Conservation (phyloP, 306 rosid species). For the Vigna reflexopilosa region DNA sequence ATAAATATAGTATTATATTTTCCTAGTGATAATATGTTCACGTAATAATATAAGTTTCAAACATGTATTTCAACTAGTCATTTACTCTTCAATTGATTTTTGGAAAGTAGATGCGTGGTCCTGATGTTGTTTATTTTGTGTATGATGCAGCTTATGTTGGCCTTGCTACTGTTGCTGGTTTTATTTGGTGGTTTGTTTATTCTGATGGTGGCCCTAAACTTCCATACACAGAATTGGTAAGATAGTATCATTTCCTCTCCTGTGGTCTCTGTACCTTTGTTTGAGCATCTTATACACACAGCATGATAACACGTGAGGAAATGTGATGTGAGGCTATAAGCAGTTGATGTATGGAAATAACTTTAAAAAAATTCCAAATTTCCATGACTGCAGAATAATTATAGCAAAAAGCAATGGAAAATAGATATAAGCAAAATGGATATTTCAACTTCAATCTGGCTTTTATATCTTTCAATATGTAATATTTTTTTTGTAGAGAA, state of each 20-base stretch:
- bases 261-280: constrained; percentile 29
- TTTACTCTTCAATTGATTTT: constrained; percentile 33
- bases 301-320: constrained; percentile 32
- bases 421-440: constrained; percentile 30
- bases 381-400: background rate
- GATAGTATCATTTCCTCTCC: constrained; percentile 43
- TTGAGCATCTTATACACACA: constrained; percentile 13
- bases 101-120: constrained; percentile 35
- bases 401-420: constrained; percentile 1
- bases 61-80: constrained; percentile 19
- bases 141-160: constrained; percentile 95
- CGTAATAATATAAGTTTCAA: background rate
- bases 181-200: constrained; percentile 97
- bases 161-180: constrained; percentile 92
- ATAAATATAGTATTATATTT: too few relatives aligned
- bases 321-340: background rate
- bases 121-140: constrained; percentile 33
- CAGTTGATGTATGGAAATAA: constrained; percentile 18
- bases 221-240: constrained; percentile 87
- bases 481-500: constrained; percentile 1
- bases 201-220: constrained; percentile 89
- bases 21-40: constrained; percentile 6
- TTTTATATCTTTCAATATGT: background rate
- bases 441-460: constrained; percentile 4
- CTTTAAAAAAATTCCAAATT: background rate